Evolutionary conservation across 352 stramenopile genomes (phyloP).

Genomic region (Phytophthora sojae): DNA sequence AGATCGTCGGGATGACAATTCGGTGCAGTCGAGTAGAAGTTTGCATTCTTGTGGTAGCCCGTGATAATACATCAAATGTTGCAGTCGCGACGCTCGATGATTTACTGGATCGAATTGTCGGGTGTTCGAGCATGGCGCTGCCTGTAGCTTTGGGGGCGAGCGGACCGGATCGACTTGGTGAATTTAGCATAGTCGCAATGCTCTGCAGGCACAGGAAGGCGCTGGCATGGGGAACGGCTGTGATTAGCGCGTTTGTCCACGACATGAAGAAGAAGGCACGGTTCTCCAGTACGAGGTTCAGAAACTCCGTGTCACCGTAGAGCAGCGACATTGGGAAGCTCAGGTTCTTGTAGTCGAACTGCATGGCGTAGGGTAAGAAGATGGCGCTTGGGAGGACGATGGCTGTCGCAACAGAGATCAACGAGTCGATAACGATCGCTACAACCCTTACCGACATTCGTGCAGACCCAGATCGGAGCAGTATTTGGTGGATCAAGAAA

Average conservation of each 20-base stretch:
- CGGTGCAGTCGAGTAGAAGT: slow-evolving; percentile 8
- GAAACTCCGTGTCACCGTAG: background rate
- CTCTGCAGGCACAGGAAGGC: background rate
- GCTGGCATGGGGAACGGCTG: background rate
- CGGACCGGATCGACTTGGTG: background rate
- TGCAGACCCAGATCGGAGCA: background rate
- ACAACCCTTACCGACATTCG: background rate
- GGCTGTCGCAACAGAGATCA: background rate
- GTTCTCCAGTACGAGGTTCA: background rate
- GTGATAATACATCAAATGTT: background rate
- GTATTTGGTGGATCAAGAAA: background rate
- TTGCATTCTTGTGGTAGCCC: background rate
- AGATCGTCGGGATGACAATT: slow-evolving; percentile 17
- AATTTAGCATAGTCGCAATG: background rate
- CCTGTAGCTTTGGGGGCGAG: background rate
- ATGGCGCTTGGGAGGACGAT: background rate
- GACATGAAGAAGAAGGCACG: background rate
- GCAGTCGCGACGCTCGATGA: background rate
- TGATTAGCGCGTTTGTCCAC: background rate
- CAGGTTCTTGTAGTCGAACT: slow-evolving; percentile 36
- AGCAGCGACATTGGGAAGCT: slow-evolving; percentile 32
- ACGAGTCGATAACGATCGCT: background rate
- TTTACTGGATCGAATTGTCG: background rate
- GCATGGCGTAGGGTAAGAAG: background rate
- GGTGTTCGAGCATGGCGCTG: background rate